Base-by-base conservation (phyloP, 2,329 filamentous ascomycete genomes). In the Leptographium procerum region DNA sequence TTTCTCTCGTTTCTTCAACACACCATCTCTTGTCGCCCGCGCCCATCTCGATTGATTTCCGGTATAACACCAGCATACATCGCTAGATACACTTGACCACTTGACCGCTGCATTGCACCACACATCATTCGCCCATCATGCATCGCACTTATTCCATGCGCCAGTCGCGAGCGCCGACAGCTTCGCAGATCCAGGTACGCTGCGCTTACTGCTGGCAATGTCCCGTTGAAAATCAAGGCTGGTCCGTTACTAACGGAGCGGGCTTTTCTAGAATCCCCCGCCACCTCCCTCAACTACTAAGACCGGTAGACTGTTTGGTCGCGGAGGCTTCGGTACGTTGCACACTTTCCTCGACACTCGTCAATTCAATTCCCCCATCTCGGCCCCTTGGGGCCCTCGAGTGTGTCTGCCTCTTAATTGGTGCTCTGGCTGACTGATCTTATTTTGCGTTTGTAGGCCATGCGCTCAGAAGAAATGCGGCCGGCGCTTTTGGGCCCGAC, bases 141-240 rank as follows among this genome's bases (percentile, higher is more conserved):
- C 94, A 99, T 83, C 91, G 92, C 73, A 96, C 94, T 65, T 99
- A 97, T 74, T 96, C 91, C 68, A 95, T 96, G 94, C 91, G 94
- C 86, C 88, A 95, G 76, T 87, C 89, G 75, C 87, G 94, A 81
- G 90, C 90, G 74, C 94, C 94, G 54, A 99, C 94, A 65, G 94
- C 94, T 69, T 95, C 91, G 69, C 81, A 84, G 69, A 77, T 84
- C 52, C 80, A 84, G 72, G 81, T 83, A 69, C 7, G 31, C 47
- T 11, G 3, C 31, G n/a, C n/a, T n/a, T n/a, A n/a, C n/a, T n/a
- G n/a, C n/a, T n/a, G n/a, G n/a, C n/a, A n/a, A n/a, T n/a, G n/a
- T n/a, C n/a, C n/a, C n/a, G n/a, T n/a, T n/a, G n/a, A n/a, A n/a
- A n/a, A n/a, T n/a, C n/a, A 29, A 33, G 40, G 40, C 19, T 43